Base-by-base conservation (phyloP, 768 basidiomycete genomes). In the Panellus pusillus region DNA sequence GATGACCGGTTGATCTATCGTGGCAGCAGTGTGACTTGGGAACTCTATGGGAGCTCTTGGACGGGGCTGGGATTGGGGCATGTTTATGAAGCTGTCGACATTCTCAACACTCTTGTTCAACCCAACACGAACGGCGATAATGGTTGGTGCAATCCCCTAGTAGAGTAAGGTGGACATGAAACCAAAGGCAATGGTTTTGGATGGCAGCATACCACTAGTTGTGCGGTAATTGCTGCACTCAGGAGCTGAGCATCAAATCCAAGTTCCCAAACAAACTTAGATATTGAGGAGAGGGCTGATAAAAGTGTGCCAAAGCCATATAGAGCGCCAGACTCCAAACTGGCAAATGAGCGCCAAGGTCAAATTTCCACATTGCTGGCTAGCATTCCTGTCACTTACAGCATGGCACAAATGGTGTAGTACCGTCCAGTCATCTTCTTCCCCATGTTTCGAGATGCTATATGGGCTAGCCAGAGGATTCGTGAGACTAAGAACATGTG, bases 91-190 rank as follows among this genome's bases (percentile, higher is more conserved):
- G 38, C 37, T 39, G n/a, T 29, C 37, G 3, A 39, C 37, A 29
- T 14, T 47, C 7, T 47, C 24, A n/a, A 29, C 37, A 18, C 37
- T 39, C 6, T 8, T 6, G 3, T 27, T 37, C 15, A 39, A n/a
- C 11, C 47, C 47, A 24, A 47, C 47, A n/a, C 47, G 47, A n/a
- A 47, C 46, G 3, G 46, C 46, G 31, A 47, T 47, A 1, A 47
- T 47, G 12, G 46, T 38, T 3, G 46, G 47, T 6, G 47, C 47
- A 1, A 47, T 47, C 14, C 47, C 47, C 47, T 47, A n/a, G n/a
- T n/a, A n/a, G n/a, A n/a, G 47, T 2, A 35, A 1, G 15, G 3
- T 6, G 28, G 28, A 5, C 14, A 47, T 27, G 35, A 27, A 40
- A 40, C 39, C 8, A 14, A 3, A 3, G 14, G 11, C 7, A 14